Conservation (phyloP, 176 grass and related monocot genomes). For the Rhynchospora breviuscula region DNA sequence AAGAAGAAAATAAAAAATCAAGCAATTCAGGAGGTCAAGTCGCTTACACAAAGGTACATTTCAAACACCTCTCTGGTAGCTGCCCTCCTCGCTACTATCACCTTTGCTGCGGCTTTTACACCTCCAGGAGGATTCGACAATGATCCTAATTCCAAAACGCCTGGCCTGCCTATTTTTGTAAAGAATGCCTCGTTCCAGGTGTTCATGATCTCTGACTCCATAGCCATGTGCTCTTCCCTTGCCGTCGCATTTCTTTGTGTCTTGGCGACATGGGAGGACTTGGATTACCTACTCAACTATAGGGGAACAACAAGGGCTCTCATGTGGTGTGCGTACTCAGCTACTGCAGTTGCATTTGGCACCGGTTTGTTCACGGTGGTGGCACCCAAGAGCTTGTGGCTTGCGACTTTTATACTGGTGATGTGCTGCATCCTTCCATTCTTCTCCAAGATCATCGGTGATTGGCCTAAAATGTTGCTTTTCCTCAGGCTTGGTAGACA, state of each 20-base stretch:
- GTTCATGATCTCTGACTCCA: slow-evolving; percentile 14
- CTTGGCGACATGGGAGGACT: slow-evolving; percentile 2
- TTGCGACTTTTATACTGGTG: slow-evolving; percentile 7
- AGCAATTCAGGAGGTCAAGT: background rate
- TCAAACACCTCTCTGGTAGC: slow-evolving; percentile 17
- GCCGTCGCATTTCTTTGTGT: slow-evolving; percentile 5
- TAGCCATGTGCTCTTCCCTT: slow-evolving; percentile 23
- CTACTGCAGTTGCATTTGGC: background rate
- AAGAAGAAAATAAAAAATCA: background rate
- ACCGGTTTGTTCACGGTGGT: background rate
- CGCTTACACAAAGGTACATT: background rate
- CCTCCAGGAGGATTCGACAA: slow-evolving; percentile 5
- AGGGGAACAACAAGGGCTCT: background rate
- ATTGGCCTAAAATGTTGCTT: background rate
- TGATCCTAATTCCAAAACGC: background rate
- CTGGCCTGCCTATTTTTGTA: slow-evolving; percentile 2
- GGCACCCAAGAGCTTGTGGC: background rate
- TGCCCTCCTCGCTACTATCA: slow-evolving; percentile 9
- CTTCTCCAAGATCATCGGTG: slow-evolving; percentile 1
- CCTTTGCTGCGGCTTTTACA: slow-evolving; percentile 17
- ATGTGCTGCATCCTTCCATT: background rate
- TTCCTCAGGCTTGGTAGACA: background rate
- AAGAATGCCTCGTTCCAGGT: background rate
- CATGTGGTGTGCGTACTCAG: slow-evolving; percentile 1
- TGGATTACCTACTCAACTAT: background rate